These are phyloP conservation scores for Crucihimalaya himalaica DNA, from an alignment of 345 rosid species.

Conservation along the genomic window DNA sequence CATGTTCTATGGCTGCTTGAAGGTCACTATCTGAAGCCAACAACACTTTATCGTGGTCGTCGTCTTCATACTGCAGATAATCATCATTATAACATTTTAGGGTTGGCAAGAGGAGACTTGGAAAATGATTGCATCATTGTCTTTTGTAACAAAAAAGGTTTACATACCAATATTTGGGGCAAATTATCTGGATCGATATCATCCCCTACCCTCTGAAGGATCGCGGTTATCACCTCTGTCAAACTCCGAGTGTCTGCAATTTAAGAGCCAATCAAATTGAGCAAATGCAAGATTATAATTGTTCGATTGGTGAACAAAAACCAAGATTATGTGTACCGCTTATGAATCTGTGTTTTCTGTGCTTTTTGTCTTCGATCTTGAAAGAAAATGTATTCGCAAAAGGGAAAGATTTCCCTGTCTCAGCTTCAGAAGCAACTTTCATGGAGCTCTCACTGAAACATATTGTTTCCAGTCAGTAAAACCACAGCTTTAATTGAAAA, in stretches of 20 bases:
- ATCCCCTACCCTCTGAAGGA: conserved; percentile 85
- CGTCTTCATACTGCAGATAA: conserved; percentile 84
- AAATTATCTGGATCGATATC: conserved; percentile 76
- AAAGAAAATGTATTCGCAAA: conserved; percentile 64
- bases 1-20: conserved; percentile 87
- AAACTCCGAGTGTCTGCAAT: conserved; percentile 67
- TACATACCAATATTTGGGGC: conserved; percentile 82
- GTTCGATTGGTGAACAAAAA: conserved; percentile 17
- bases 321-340: conserved; percentile 55
- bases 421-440: conserved; percentile 82
- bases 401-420: conserved; percentile 61
- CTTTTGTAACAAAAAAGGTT: neutral
- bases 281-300: neutral
- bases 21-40: conserved; percentile 88
- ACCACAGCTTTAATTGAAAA: conserved; percentile 1
- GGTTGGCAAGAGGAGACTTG: neutral
- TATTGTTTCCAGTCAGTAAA: conserved; percentile 22
- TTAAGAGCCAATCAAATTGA: conserved; percentile 33
- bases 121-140: neutral
- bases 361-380: conserved; percentile 81
- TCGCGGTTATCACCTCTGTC: conserved; percentile 76
- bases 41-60: conserved; percentile 90
- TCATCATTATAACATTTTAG: conserved; percentile 27
- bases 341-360: conserved; percentile 90
- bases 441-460: conserved; percentile 77